These are phyloP conservation scores for Esteya vermicola DNA, from an alignment of 2,329 filamentous ascomycete genomes.

Conservation along the genomic window DNA sequence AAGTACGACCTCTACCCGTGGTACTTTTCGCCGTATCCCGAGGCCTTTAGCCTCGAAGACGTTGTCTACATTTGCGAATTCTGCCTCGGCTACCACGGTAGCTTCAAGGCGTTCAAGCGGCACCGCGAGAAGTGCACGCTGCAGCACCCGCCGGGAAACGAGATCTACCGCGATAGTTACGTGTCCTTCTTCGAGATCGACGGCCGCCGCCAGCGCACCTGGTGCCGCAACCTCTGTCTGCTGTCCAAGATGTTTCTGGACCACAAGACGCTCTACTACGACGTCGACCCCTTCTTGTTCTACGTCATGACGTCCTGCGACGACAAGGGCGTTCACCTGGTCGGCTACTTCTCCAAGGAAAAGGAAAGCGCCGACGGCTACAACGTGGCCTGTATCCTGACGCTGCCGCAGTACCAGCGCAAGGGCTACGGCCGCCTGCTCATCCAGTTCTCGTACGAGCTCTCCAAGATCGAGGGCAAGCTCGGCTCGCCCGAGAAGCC, in stretches of 20 bases:
- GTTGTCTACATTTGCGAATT: conserved; percentile 96
- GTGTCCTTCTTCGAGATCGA: conserved; percentile 98
- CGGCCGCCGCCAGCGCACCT: conserved; percentile 82
- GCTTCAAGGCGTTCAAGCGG: conserved; percentile 66
- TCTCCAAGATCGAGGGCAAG: conserved; percentile 89
- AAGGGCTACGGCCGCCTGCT: conserved; percentile 86
- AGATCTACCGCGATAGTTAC: conserved; percentile 90
- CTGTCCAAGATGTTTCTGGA: conserved; percentile 93
- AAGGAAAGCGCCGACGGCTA: conserved; percentile 95
- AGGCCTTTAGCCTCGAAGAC: conserved; percentile 75
- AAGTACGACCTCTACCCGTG: conserved; percentile 85
- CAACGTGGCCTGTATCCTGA: conserved; percentile 96
- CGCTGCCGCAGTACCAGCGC: conserved; percentile 87
- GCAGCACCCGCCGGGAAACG: conserved; percentile 88
- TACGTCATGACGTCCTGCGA: conserved; percentile 92
- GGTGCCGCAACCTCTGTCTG: conserved; percentile 91
- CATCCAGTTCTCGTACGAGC: conserved; percentile 95
- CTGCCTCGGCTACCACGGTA: conserved; percentile 81
- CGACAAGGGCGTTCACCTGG: conserved; percentile 80
- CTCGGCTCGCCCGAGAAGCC: conserved; percentile 95
- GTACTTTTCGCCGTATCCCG: conserved; percentile 97
- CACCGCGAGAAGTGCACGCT: conserved; percentile 85
- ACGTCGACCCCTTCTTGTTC: conserved; percentile 97
- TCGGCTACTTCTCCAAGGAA: conserved; percentile 99
- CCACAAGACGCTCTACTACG: conserved; percentile 97